Percentiles rank a stretch among this genome's conserved stretches.
These are phyloP conservation scores for Phytophthora foliorum DNA, from an alignment of 352 stramenopile species.

Conservation along the genomic window DNA sequence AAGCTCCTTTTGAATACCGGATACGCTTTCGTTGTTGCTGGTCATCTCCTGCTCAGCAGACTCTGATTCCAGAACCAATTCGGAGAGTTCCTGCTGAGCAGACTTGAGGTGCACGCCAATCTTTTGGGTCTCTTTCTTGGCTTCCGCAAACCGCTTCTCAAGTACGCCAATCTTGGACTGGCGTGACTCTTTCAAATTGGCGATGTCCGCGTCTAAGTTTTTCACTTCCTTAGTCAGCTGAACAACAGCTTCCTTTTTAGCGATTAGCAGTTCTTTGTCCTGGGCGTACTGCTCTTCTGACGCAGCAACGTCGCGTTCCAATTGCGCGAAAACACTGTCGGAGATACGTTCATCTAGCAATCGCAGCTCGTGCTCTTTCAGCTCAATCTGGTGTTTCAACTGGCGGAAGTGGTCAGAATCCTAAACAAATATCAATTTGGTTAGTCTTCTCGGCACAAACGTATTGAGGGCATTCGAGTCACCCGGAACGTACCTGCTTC, in stretches of 20 bases:
- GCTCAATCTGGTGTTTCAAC: slow-evolving; percentile 79
- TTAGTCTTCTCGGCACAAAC: not conserved
- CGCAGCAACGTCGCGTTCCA: slow-evolving; percentile 76
- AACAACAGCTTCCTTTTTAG: slow-evolving; percentile 74
- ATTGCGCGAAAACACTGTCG: slow-evolving; percentile 79
- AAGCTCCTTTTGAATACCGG: slow-evolving; percentile 69
- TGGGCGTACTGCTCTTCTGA: slow-evolving; percentile 81
- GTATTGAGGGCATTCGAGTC: not conserved
- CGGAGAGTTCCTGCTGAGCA: slow-evolving; percentile 75
- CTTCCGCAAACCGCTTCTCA: slow-evolving; percentile 77
- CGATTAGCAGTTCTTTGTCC: slow-evolving; percentile 67
- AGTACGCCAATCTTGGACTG: slow-evolving; percentile 84
- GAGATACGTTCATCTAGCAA: slow-evolving; percentile 86
- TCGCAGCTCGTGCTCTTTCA: slow-evolving; percentile 86
- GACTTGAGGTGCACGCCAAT: slow-evolving; percentile 67
- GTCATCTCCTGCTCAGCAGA: slow-evolving; percentile 75
- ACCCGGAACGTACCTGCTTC: slow-evolving; percentile 58
- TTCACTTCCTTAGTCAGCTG: slow-evolving; percentile 83
- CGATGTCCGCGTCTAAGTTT: slow-evolving; percentile 81
- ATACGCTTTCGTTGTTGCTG: slow-evolving; percentile 61
- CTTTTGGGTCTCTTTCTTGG: slow-evolving; percentile 82
- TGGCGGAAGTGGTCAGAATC: slow-evolving; percentile 81
- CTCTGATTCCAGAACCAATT: slow-evolving; percentile 80
- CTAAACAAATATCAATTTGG: slow-evolving; percentile 22
- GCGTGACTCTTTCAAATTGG: slow-evolving; percentile 83